A percentile compares a stretch with the other conserved stretches of the same genome.
phyloP scores from a whole-genome alignment of 306 rosid genomes.

The Cicer judaicum region DNA sequence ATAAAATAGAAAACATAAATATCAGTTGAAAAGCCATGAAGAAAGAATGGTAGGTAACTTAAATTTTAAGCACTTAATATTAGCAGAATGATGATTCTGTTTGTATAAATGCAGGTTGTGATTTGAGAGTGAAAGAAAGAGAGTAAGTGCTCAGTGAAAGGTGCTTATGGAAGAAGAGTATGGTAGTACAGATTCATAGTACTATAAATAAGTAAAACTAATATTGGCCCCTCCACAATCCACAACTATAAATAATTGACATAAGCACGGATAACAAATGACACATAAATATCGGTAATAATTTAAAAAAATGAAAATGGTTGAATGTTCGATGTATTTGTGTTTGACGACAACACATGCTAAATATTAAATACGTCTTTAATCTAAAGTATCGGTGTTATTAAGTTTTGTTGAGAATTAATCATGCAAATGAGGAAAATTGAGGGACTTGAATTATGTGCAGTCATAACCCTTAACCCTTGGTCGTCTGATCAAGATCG shows the following conservation, averaged over 20 bases:
- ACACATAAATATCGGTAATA: not conserved
- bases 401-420: not conserved
- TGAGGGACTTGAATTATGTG: not conserved
- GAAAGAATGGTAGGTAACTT: conserved; percentile 28
- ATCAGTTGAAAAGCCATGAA: conserved; percentile 64
- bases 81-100: conserved; percentile 49
- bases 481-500: too few relatives aligned
- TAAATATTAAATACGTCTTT: not conserved
- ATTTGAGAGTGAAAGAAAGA: conserved; percentile 45
- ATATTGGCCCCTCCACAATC: conserved; percentile 44
- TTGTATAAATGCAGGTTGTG: conserved; percentile 58
- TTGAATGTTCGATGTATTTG: not conserved
- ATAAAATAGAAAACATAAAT: conserved; percentile 50
- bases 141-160: conserved; percentile 23
- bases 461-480: accelerated
- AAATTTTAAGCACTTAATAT: conserved; percentile 26
- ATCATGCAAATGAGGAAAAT: conserved; percentile 38
- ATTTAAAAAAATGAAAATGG: not conserved
- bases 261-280: too few relatives aligned
- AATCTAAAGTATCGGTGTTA: not conserved
- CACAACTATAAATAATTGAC: not conserved
- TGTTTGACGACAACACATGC: not conserved
- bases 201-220: conserved; percentile 51
- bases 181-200: conserved; percentile 52
- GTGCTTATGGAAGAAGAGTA: conserved; percentile 47